Evolutionary conservation across 768 basidiomycete species (phyloP).

Genomic region (Tricholomella constricta): DNA sequence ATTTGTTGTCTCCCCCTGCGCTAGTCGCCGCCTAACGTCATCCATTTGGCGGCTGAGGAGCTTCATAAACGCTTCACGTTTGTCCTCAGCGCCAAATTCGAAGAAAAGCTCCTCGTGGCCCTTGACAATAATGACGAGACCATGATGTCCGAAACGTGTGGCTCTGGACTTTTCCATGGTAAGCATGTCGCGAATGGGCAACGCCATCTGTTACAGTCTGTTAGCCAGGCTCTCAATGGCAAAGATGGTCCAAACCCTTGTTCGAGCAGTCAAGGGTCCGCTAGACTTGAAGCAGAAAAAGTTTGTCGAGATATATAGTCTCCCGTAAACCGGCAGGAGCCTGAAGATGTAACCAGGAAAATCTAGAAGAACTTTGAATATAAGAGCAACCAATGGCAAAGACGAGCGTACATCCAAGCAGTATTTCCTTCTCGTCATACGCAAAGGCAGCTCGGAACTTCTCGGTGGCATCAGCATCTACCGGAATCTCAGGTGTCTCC

Average conservation of each 20-base stretch:
- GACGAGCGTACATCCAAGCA: slow-evolving; percentile 86
- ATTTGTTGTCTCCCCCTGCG: slow-evolving; percentile 41
- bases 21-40: slow-evolving; percentile 53
- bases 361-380: slow-evolving; percentile 47
- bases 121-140: slow-evolving; percentile 86
- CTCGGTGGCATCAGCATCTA: slow-evolving; percentile 65
- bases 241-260: slow-evolving; percentile 61
- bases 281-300: slow-evolving; percentile 95
- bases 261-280: slow-evolving; percentile 75
- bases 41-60: slow-evolving; percentile 85
- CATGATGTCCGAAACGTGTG: slow-evolving; percentile 87
- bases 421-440: slow-evolving; percentile 81
- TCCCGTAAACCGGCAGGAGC: slow-evolving; percentile 85
- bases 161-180: slow-evolving; percentile 84
- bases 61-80: slow-evolving; percentile 74
- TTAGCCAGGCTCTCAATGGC: background rate
- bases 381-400: background rate
- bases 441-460: slow-evolving; percentile 86
- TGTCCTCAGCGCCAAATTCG: slow-evolving; percentile 83
- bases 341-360: slow-evolving; percentile 91
- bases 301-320: slow-evolving; percentile 89
- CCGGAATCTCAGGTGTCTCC: slow-evolving; percentile 64
- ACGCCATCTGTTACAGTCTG: slow-evolving; percentile 71
- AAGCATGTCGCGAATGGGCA: slow-evolving; percentile 89
- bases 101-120: slow-evolving; percentile 98